Conservation (phyloP, 768 basidiomycete genomes). For the Boletus bicolor region DNA sequence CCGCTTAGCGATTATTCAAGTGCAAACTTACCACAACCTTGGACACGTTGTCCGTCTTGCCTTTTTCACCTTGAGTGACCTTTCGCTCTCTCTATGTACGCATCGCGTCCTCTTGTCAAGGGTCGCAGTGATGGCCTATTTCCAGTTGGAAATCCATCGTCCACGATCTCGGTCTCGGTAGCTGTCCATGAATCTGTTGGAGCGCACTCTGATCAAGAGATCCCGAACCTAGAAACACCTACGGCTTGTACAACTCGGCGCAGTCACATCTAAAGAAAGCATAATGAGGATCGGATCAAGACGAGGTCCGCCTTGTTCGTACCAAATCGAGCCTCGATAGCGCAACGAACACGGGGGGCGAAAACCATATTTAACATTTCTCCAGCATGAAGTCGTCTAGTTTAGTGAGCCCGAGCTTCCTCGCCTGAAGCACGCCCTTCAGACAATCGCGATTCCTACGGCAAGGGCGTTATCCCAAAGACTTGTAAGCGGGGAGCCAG, state of each 20-base stretch:
- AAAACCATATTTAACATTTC: neutral
- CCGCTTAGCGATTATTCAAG: conserved; percentile 7
- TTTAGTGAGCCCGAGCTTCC: neutral
- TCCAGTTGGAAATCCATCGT: neutral
- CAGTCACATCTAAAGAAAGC: neutral
- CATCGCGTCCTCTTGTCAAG: neutral
- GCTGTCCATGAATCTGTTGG: neutral
- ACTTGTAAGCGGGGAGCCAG: conserved; percentile 1
- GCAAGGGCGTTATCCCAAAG: neutral
- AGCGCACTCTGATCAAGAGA: conserved; percentile 12
- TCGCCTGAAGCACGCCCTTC: no score
- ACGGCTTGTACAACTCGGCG: neutral
- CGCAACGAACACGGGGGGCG: neutral
- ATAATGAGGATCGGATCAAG: conserved; percentile 12
- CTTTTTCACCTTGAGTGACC: neutral
- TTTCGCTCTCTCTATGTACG: neutral
- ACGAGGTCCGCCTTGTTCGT: neutral
- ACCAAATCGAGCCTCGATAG: conserved; percentile 3
- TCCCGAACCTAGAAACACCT: neutral
- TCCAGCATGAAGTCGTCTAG: neutral
- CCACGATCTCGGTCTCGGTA: neutral
- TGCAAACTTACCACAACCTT: conserved; percentile 3
- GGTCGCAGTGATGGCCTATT: neutral
- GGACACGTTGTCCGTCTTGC: conserved; percentile 13
- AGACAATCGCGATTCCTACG: neutral